Percentiles rank a stretch among this genome's conserved stretches.
phyloP scores from a whole-genome alignment of 257 asterid genomes.

The Dorcoceras hygrometricum region DNA sequence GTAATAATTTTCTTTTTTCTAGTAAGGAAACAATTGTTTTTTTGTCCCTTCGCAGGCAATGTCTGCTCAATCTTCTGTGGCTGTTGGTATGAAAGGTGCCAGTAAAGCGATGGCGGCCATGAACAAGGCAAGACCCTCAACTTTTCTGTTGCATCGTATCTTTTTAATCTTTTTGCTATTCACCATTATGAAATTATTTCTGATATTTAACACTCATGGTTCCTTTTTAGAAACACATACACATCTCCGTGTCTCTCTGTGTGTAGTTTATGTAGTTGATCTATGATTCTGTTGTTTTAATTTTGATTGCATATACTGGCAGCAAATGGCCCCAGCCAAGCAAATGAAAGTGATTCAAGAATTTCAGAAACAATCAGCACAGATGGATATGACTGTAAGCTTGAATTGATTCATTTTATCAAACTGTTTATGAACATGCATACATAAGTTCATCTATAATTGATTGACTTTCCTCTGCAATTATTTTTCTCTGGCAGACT shows the following conservation, averaged over 20 bases:
- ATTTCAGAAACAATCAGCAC: constrained; percentile 92
- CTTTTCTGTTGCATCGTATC: not conserved
- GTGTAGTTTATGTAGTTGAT: not conserved
- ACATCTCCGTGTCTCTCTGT: no score
- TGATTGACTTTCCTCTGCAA: not conserved
- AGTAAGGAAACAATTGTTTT: not conserved
- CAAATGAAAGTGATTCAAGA: constrained; percentile 81
- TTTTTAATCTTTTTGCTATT: not conserved
- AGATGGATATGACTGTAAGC: constrained; percentile 91
- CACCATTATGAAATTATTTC: not conserved
- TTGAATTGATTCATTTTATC: not conserved
- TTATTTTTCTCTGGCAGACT: constrained; percentile 44
- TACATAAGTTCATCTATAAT: constrained; percentile 10
- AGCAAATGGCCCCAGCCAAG: constrained; percentile 96
- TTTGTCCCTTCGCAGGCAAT: constrained; percentile 56
- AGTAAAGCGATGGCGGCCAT: constrained; percentile 89
- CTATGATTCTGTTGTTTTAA: constrained; percentile 15
- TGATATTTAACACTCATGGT: not conserved
- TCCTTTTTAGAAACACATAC: not conserved
- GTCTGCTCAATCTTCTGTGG: constrained; percentile 90
- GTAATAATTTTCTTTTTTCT: constrained; percentile 5
- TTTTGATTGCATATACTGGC: not conserved
- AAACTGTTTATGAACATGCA: not conserved
- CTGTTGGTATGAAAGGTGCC: constrained; percentile 94
- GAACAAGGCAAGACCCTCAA: constrained; percentile 59